Conservation (phyloP, 176 grass and related monocot genomes). For the Juncus effusus region DNA sequence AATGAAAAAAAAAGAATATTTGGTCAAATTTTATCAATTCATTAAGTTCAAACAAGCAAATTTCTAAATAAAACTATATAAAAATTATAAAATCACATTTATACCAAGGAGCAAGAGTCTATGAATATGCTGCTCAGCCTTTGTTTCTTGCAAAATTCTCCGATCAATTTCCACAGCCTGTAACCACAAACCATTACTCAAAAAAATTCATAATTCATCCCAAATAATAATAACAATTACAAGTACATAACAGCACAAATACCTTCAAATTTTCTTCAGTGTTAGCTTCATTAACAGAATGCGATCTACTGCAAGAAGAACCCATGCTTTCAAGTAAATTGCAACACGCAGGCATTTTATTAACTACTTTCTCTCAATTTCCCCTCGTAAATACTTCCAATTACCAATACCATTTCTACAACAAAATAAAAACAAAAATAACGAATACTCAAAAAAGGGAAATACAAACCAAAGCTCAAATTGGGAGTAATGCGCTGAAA, state of each 20-base stretch:
- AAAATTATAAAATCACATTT: not conserved
- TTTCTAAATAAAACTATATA: not conserved
- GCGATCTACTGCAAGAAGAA: conserved; percentile 80
- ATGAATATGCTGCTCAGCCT: conserved; percentile 90
- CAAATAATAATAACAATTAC: not conserved
- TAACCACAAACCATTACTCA: not conserved
- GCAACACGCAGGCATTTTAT: conserved; percentile 56
- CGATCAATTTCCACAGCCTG: conserved; percentile 81
- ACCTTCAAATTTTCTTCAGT: conserved; percentile 68
- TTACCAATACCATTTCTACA: conserved; percentile 26
- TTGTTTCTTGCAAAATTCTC: conserved; percentile 81
- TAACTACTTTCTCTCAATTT: conserved; percentile 34
- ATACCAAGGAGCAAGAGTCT: conserved; percentile 94
- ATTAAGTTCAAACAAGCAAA: conserved; percentile 1
- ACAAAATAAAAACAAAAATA: not conserved
- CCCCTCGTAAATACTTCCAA: too few species aligned
- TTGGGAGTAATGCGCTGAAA: not conserved
- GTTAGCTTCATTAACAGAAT: conserved; percentile 63
- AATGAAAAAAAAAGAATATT: conserved; percentile 5
- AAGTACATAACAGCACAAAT: not conserved
- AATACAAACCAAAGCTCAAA: conserved; percentile 3
- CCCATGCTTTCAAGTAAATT: conserved; percentile 73
- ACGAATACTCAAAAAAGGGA: not conserved
- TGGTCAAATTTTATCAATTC: conserved; percentile 1
- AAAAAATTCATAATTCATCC: conserved; percentile 1